phyloP scores from a whole-genome alignment of 768 basidiomycete genomes.

The Mycena polygramma region DNA sequence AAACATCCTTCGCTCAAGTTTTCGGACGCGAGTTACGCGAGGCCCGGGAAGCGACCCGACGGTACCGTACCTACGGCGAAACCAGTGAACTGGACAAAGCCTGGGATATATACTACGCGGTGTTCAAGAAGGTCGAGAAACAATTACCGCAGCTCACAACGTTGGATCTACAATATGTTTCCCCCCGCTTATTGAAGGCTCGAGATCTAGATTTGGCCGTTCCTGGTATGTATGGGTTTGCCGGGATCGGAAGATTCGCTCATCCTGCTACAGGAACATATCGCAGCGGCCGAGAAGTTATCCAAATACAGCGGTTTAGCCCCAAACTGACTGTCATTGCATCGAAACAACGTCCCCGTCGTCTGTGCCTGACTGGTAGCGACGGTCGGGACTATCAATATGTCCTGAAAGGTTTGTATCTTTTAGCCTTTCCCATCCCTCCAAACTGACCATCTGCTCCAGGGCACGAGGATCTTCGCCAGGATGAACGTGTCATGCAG shows the following conservation, averaged over 20 bases:
- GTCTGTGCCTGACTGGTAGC: conserved; percentile 86
- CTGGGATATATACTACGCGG: conserved; percentile 99
- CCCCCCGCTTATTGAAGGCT: conserved; percentile 90
- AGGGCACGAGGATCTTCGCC: conserved; percentile 99
- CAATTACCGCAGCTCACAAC: conserved; percentile 90
- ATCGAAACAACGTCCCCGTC: conserved; percentile 96
- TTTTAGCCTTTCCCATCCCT: not conserved
- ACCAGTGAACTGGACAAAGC: conserved; percentile 93
- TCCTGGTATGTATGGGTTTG: conserved; percentile 71
- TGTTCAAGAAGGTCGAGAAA: conserved; percentile 97
- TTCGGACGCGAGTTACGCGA: conserved; percentile 94
- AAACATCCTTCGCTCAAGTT: conserved; percentile 94
- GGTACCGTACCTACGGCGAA: conserved; percentile 90
- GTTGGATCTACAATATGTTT: conserved; percentile 97
- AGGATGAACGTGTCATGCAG: conserved; percentile 99
- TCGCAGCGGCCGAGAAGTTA: conserved; percentile 86
- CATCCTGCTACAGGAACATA: conserved; percentile 77
- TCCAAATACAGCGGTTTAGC: conserved; percentile 87
- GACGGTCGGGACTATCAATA: conserved; percentile 97
- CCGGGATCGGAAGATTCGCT: conserved; percentile 6
- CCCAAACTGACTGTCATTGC: conserved; percentile 94
- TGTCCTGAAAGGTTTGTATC: conserved; percentile 77
- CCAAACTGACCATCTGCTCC: conserved; percentile 20
- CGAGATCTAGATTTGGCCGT: conserved; percentile 95
- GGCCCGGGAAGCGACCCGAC: conserved; percentile 90